Conservation (phyloP, 345 rosid genomes). For the Hibiscus trionum region DNA sequence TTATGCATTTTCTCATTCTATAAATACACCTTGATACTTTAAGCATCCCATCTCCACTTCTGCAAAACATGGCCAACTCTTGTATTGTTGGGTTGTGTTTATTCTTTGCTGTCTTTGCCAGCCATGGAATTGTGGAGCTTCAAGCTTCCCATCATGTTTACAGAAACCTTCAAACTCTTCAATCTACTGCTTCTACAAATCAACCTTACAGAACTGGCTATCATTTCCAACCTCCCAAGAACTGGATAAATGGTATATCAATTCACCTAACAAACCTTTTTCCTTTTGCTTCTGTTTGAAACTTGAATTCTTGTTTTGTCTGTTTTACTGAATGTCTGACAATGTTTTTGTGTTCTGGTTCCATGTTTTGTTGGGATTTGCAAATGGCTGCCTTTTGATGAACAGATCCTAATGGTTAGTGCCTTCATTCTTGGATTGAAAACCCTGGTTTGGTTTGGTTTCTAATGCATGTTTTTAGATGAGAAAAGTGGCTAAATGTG, state of each 20-base stretch:
- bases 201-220: constrained; percentile 62
- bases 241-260: constrained; percentile 66
- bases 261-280: too few species aligned
- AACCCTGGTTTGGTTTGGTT: background rate
- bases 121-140: constrained; percentile 31
- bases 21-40: background rate
- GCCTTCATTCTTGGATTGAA: background rate
- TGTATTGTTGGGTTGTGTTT: constrained; percentile 14
- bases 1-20: background rate
- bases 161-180: constrained; percentile 19
- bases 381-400: constrained; percentile 13
- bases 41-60: background rate
- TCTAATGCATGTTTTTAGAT: background rate
- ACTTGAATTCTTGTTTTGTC: background rate
- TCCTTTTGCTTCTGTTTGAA: too few species aligned
- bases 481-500: background rate
- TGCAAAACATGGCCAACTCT: constrained; percentile 9
- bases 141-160: constrained; percentile 49
- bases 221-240: constrained; percentile 67
- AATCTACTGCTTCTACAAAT: constrained; percentile 15
- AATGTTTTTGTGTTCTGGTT: constrained; percentile 7
- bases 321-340: background rate
- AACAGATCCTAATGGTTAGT: constrained; percentile 79
- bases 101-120: constrained; percentile 26
- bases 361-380: background rate